Evolutionary conservation across 768 basidiomycete species (phyloP), one percentile per base, ranked within the genome.

Genomic region (Lyophyllum decastes): DNA sequence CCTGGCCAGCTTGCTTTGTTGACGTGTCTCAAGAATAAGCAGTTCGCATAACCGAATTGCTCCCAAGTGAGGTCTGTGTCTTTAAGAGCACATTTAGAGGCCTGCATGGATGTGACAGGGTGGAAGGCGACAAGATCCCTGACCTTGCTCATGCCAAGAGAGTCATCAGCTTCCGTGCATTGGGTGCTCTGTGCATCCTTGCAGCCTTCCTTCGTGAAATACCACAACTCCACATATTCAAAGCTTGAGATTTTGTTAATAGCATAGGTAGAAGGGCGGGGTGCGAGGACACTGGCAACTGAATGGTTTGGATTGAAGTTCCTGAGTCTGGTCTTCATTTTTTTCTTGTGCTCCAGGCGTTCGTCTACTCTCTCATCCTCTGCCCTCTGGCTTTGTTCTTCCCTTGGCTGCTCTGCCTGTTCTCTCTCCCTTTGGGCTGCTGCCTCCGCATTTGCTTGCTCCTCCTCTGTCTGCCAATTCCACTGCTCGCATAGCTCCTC

Each of bases 61-160:
- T 49, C 44, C 55, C 55, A 57, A n/a, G 55, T 33, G 30, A 57
- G 40, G 49, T 46, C 43, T 1, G 33, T 12, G 22, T 57, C 49
- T 25, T 56, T 40, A 2, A 49, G 24, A 19, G 35, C 54, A 16
- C 46, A 22, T 19, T 47, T 48, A 8, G 45, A 55, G 21, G 54
- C 54, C 22, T 26, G 34, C 2, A 55, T 46, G 11, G 54, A 47
- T 0, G 46, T 30, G 14, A 55, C 47, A 17, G 54, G 35, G 10
- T 30, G 12, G 10, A 55, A 11, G 24, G 26, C 27, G 9, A 54
- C 52, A 0, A 54, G 3, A n/a, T 54, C 17, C 8, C 41, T 25
- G 2, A 54, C n/a, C 33, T 34, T 54, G 53, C 38, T 26, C 17
- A 54, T 33, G 19, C 51, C 51, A 16, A 47, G 26, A 5, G 46